phyloP scores from a whole-genome alignment of 2,329 filamentous ascomycete species.

The Cordyceps cateniannulata region DNA sequence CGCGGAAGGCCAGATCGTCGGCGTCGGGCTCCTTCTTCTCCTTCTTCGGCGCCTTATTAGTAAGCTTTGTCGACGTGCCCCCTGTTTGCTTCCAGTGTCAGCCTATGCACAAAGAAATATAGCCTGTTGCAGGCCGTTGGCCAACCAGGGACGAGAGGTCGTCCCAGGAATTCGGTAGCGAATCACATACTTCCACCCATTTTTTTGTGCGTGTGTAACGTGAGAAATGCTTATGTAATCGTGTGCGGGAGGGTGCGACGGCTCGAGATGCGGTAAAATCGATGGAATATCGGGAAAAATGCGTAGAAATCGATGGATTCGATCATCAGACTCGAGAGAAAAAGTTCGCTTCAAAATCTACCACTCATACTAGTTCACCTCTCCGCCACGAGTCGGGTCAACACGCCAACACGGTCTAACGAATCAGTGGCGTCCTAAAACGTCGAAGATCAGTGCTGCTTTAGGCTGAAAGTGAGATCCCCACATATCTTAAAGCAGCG shows the following conservation, averaged over 20 bases:
- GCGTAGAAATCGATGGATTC: not conserved
- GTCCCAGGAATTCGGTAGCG: not conserved
- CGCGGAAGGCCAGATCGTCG: not conserved
- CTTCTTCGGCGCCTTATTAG: conserved; percentile 82
- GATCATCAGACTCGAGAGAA: not conserved
- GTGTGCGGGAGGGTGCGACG: not conserved
- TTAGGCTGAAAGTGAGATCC: not conserved
- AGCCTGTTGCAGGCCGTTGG: not conserved
- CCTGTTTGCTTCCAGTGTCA: conserved; percentile 38
- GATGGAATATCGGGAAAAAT: not conserved
- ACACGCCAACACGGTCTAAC: not conserved
- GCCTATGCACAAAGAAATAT: not conserved
- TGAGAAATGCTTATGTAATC: conserved; percentile 3
- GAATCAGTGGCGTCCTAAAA: not conserved
- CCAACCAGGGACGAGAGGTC: not conserved
- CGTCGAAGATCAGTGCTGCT: conserved; percentile 1
- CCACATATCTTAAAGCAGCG: conserved; percentile 16
- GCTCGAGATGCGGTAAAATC: not conserved
- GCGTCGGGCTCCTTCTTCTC: not conserved
- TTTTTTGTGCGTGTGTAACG: conserved; percentile 21
- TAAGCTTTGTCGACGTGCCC: conserved; percentile 75
- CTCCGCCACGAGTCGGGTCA: not conserved
- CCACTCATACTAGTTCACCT: not conserved
- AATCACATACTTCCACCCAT: conserved; percentile 59
- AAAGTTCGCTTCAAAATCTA: not conserved